Percentiles rank a stretch among this genome's conserved stretches.
Evolutionary conservation across 441 rosid species (phyloP).

Genomic region (Kokia cookei): DNA sequence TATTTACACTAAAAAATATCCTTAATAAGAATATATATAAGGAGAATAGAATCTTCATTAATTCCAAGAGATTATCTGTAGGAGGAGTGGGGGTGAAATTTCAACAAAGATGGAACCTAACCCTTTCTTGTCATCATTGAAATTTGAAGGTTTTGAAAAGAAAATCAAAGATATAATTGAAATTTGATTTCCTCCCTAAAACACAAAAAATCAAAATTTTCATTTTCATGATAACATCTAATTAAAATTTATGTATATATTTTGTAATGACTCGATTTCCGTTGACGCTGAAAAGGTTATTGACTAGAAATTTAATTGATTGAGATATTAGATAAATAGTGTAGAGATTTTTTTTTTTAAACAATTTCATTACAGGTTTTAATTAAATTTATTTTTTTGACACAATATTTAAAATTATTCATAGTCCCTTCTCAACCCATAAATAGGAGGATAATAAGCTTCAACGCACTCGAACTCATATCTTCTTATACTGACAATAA

Average conservation of each 20-base stretch:
- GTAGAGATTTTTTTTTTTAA: no score
- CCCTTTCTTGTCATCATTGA: background rate
- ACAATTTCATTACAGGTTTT: no score
- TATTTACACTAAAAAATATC: no score
- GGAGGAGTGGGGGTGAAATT: background rate
- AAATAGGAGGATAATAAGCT: rapidly evolving
- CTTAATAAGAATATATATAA: no score
- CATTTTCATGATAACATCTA: background rate
- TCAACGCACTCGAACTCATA: no score
- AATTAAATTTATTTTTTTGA: no score
- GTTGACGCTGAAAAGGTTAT: no score
- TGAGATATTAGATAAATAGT: no score
- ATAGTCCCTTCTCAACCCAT: rapidly evolving
- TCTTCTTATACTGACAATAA: no score
- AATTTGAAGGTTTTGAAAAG: constrained; percentile 1
- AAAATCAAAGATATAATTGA: background rate
- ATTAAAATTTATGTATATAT: background rate
- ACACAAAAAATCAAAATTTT: background rate
- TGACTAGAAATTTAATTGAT: no score
- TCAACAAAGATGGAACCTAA: background rate
- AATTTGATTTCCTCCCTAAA: background rate
- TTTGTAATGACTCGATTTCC: background rate
- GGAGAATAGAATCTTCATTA: background rate
- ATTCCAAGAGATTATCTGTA: constrained; percentile 1
- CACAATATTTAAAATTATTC: rapidly evolving